These are phyloP conservation scores for Termitomyces sp. DNA, from an alignment of 768 basidiomycete species.

Conservation along the genomic window DNA sequence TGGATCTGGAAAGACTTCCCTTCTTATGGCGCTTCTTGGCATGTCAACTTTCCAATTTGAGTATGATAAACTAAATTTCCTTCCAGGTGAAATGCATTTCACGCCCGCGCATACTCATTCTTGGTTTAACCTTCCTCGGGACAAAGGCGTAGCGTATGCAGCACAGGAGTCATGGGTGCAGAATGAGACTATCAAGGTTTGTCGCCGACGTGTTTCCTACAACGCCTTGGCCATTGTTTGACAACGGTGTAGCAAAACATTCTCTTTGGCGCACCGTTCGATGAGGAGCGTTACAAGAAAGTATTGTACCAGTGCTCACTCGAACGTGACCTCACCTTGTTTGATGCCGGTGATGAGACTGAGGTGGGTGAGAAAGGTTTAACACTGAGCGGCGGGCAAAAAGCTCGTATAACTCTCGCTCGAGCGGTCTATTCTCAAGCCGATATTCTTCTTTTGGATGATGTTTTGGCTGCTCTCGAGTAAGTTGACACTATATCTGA, in stretches of 20 bases:
- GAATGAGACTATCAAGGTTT: conserved; percentile 68
- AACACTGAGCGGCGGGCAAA: conserved; percentile 51
- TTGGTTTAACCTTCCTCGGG: conserved; percentile 66
- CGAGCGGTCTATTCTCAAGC: conserved; percentile 47
- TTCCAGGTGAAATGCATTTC: conserved; percentile 61
- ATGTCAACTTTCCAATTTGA: not conserved
- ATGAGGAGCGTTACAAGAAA: conserved; percentile 73
- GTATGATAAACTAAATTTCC: not conserved
- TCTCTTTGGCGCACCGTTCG: conserved; percentile 70
- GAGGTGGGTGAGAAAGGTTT: conserved; percentile 72
- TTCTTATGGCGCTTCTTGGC: conserved; percentile 59
- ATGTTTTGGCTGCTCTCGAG: conserved; percentile 64
- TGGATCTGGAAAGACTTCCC: conserved; percentile 57
- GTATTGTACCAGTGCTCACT: conserved; percentile 72
- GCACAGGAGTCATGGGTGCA: conserved; percentile 86
- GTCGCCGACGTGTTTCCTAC: not conserved
- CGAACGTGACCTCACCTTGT: conserved; percentile 63
- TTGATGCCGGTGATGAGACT: conserved; percentile 62
- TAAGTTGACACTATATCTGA: conserved; percentile 14
- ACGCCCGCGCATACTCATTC: conserved; percentile 44
- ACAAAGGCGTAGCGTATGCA: conserved; percentile 69
- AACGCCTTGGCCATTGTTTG: not conserved
- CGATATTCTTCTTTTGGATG: conserved; percentile 63
- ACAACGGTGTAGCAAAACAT: conserved; percentile 59
- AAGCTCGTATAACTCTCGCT: conserved; percentile 43